Base-by-base conservation (phyloP, 2,329 filamentous ascomycete genomes). In the Acrocalymma vagum region DNA sequence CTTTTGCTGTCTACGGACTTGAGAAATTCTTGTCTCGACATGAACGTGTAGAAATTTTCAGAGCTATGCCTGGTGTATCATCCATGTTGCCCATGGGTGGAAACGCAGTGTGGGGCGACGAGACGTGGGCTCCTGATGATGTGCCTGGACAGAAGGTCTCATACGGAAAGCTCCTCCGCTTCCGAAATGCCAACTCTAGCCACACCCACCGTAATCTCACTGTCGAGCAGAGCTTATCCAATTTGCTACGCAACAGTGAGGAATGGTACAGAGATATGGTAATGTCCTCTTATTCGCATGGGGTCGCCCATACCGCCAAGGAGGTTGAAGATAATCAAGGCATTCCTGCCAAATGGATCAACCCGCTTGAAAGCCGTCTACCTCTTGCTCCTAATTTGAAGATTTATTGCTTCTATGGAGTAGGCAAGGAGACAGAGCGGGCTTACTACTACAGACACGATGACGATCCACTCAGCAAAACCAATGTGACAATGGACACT, bases 11-110 rank as follows among this genome's bases (percentile, higher is more conserved):
- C 1, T 97, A 97, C 60, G 94, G 94, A 0, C 80, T 99, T 8
- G 94, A 99, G 69, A 96, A 94, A 64, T 99, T 99, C 67, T 77
- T 99, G 30, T 92, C 86, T 58, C 90, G 88, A 59, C 86, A 92
- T 52, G 94, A 99, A 68, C 83, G 94, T 36, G 91, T 89, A 0
- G 91, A 97, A 62, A 86, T 99, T 28, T 96, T 99, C 76, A 85
- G 94, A 36, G 90, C 91, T 29, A 97, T 99, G 93, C 94, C 94
- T 0, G 94, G 94, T 6, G 89, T 96, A 45, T 95, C 89, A 6
- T 94, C 90, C 31, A 99, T 99, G 94, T 80, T 99, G 1, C 94
- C 94, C 5, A 90, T 96, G 29, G 94, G 94, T 22, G 94, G 94
- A 16, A 85, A 95, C 43, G 88, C 88, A 0, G 85, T 99, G n/a